phyloP scores from a whole-genome alignment of 192 early-diverging fungal genomes.

The Backusella luteola region DNA sequence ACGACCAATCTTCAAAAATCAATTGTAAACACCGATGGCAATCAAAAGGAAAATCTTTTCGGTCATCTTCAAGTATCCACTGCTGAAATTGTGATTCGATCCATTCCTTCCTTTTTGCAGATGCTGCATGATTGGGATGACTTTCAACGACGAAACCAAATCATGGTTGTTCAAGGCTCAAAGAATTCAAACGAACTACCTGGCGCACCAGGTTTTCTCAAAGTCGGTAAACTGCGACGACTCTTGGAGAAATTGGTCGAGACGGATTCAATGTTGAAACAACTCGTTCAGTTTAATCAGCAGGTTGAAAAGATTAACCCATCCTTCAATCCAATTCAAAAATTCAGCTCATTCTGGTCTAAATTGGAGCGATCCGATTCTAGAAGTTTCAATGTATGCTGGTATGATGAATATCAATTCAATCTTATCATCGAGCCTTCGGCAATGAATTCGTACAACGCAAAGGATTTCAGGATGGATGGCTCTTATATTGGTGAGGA shows the following conservation, averaged over 20 bases:
- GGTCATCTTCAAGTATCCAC: slow-evolving; percentile 42
- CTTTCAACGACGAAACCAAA: slow-evolving; percentile 41
- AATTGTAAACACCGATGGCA: neutral
- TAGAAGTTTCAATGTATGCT: slow-evolving; percentile 37
- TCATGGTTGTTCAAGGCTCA: slow-evolving; percentile 35
- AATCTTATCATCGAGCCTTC: slow-evolving; percentile 35
- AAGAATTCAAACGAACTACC: slow-evolving; percentile 14
- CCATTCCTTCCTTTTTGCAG: slow-evolving; percentile 45
- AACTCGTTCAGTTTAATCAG: slow-evolving; percentile 14
- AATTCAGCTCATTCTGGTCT: slow-evolving; percentile 31
- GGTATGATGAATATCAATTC: slow-evolving; percentile 50
- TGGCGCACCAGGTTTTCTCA: slow-evolving; percentile 45
- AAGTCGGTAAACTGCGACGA: slow-evolving; percentile 47
- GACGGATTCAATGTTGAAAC: slow-evolving; percentile 46
- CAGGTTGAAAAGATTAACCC: neutral
- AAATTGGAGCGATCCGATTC: slow-evolving; percentile 18
- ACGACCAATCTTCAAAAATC: neutral
- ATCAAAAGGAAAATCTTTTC: slow-evolving; percentile 18
- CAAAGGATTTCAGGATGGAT: neutral
- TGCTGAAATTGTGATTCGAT: slow-evolving; percentile 49
- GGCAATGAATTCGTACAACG: neutral
- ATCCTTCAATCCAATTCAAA: slow-evolving; percentile 6
- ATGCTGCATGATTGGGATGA: slow-evolving; percentile 35
- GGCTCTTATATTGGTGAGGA: neutral
- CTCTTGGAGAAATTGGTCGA: slow-evolving; percentile 46